phyloP scores from a whole-genome alignment of 495 filamentous ascomycete species.

The Penicillium turbatum region DNA sequence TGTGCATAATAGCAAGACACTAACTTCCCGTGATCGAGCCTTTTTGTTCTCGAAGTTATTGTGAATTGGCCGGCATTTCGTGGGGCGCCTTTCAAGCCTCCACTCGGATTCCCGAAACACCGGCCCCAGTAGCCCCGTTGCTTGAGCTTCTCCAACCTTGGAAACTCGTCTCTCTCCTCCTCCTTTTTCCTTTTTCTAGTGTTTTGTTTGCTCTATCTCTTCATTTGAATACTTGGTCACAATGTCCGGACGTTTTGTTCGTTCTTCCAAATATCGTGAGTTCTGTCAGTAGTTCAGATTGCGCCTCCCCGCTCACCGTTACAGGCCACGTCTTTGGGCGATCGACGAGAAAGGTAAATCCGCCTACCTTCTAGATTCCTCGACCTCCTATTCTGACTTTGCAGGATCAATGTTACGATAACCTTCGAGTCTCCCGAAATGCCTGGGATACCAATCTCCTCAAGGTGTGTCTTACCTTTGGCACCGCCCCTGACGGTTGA shows the following conservation, averaged over 20 bases:
- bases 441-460: slow-evolving; percentile 98
- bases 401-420: slow-evolving; percentile 92
- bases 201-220: slow-evolving; percentile 4
- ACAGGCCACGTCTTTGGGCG: slow-evolving; percentile 97
- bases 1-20: neutral
- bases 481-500: slow-evolving; percentile 29
- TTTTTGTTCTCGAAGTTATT: neutral
- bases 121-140: slow-evolving; percentile 28
- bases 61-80: neutral
- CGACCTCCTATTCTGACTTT: slow-evolving; percentile 12
- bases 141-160: slow-evolving; percentile 19
- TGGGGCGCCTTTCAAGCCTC: slow-evolving; percentile 15
- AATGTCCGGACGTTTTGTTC: slow-evolving; percentile 97
- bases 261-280: slow-evolving; percentile 98
- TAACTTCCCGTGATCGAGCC: neutral
- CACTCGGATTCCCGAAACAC: slow-evolving; percentile 29
- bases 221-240: slow-evolving; percentile 15
- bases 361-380: neutral
- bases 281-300: slow-evolving; percentile 16
- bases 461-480: slow-evolving; percentile 58
- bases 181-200: slow-evolving; percentile 17
- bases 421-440: slow-evolving; percentile 89
- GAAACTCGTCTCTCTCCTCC: slow-evolving; percentile 11
- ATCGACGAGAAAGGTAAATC: slow-evolving; percentile 76
- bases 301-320: slow-evolving; percentile 26